Base-by-base conservation (phyloP, 2,329 filamentous ascomycete genomes). In the Botrytis fabae region DNA sequence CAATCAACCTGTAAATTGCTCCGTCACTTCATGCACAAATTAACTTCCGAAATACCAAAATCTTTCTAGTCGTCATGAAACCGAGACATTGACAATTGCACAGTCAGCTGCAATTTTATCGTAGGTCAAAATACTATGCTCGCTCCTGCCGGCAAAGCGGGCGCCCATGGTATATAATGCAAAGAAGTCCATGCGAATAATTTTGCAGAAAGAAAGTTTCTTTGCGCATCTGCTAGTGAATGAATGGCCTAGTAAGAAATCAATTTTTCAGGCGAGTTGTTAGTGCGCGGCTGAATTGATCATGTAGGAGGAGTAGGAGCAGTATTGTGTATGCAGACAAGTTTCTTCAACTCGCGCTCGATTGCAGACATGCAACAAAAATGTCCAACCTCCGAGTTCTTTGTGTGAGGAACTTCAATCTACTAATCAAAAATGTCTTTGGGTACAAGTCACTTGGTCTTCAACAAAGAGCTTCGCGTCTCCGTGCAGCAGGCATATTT, bases 321-420 rank as follows among this genome's bases (percentile, higher is more conserved):
- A 16, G 22, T 16, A 38, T 60, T 14, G 10, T 61, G 20, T 40
- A 51, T 6, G 22, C 12, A 51, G 25, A 9, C 20, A 28, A 14
- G 60, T 62, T 62, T n/a, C 38, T n/a, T 18, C 14, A 42, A 62
- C 22, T n/a, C 7, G 35, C 65, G 48, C 65, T 44, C 65, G 40
- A 69, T 69, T 69, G 25, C 38, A 44, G 65, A 57, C 20, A 22
- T 69, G 65, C 65, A 69, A 69, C 65, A 57, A 57, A 69, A 42
- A 0, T 12, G 14, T 22, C 25, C 9, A 42, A 40, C 12, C 25
- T 42, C n/a, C 20, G 3, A 6, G 6, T 57, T 38, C 35, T 57
- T 68, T 68, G 48, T 57, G 7, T 28, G 35, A 22, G 48, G 8
- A 57, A 42, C 14, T 9, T 28, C 32, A 14, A 68, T 32, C 16